Percentiles rank a stretch among this genome's conserved stretches.
Conservation (phyloP, 129 eudicot species). For the Pseudognaphalium luteoalbum region DNA sequence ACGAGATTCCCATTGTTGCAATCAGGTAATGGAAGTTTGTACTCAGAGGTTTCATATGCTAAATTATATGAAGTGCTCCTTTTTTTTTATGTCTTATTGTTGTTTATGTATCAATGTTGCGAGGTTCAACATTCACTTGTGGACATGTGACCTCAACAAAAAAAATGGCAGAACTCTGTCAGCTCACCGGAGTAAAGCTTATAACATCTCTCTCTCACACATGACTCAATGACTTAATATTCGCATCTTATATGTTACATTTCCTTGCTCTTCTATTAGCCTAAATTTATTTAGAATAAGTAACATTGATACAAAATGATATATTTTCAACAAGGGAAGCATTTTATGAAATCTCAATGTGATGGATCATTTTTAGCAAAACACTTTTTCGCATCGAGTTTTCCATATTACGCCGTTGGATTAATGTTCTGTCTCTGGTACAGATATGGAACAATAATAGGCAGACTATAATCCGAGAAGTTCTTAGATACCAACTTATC, state of each 20-base stretch:
- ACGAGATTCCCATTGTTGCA: conserved; percentile 92
- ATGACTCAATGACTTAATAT: neutral
- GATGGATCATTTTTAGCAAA: neutral
- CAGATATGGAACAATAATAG: conserved; percentile 99
- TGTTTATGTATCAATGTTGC: conserved; percentile 3
- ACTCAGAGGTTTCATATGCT: neutral
- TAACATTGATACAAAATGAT: too few species aligned
- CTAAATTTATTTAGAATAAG: too few species aligned
- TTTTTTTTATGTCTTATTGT: conserved; percentile 6
- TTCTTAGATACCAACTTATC: conserved; percentile 84
- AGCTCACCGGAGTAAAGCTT: conserved; percentile 88
- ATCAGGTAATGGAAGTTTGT: conserved; percentile 55
- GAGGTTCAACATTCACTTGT: conserved; percentile 97
- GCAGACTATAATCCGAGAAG: conserved; percentile 88
- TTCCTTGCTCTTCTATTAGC: too few species aligned
- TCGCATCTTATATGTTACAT: too few species aligned
- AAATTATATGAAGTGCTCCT: neutral
- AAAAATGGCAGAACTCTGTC: conserved; percentile 93
- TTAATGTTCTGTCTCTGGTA: conserved; percentile 17
- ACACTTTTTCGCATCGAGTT: neutral
- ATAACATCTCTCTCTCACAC: conserved; percentile 79
- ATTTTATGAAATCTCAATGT: too few species aligned
- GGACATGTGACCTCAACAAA: conserved; percentile 99
- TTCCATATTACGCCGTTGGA: neutral
- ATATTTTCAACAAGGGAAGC: too few species aligned